Evolutionary conservation across 2,329 filamentous ascomycete species (phyloP), one percentile per base, ranked within the genome.

Genomic region (Beauveria varroae): DNA sequence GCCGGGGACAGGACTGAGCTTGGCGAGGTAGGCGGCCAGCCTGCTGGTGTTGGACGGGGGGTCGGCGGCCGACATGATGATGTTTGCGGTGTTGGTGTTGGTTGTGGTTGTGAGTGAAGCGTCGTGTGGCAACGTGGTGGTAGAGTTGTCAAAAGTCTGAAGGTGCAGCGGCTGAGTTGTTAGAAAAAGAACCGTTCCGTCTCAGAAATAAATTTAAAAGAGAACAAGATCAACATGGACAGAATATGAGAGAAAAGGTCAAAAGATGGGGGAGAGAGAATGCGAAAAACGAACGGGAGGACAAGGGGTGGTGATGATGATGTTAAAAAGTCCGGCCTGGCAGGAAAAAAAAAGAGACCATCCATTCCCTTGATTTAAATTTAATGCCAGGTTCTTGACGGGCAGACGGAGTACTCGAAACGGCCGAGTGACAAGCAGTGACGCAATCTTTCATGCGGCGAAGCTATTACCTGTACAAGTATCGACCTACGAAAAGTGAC

Each of bases 1-100:
- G 1, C 80, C 73, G 1, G 90, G 90, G 5, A 91, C 77, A 0
- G 88, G 88, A 68, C 82, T 90, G 66, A 90, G 74, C 50, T 77
- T 77, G 16, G 81, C 79, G n/a, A 84, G 68, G 63, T 81, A 78
- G 10, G 77, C 73, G 51, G 75, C 72, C 68, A 82, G 73, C 67
- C 75, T 78, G 62, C 73, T 44, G 52, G 61, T 24, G n/a, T 22
- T 22, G 24, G 56, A 52, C 20, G 56, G 41, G 9, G 37, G 6
- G 26, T 58, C 55, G 46, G 46, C 24, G 52, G 37, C 47, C 9
- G 56, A 41, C 61, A 62, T 62, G 50, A 56, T 34, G 49, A 22
- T 53, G 37, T 20, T 34, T 44, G 8, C 46, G 50, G 14, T 40
- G 20, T 20, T 46, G 37, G 46, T 46, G 28, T 22, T 49, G 51